Evolutionary conservation across 495 filamentous ascomycete species (phyloP).

Genomic region (Tuber microsphaerosporum): DNA sequence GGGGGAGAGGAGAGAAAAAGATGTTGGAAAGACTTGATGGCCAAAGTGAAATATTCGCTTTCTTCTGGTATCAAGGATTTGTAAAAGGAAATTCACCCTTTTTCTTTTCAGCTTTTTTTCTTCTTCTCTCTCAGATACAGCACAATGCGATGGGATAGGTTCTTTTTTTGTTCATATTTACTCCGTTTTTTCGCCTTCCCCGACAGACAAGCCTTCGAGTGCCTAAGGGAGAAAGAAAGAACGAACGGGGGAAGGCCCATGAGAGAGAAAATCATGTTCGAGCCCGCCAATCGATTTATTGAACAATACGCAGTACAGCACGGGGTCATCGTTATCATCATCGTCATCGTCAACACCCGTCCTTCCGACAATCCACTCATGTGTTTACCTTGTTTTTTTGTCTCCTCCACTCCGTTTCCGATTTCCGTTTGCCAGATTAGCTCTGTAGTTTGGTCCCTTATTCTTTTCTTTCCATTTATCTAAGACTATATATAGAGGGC

Average conservation of each 20-base stretch:
- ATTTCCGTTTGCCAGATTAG: neutral
- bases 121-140: conserved; percentile 21
- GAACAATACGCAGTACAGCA: neutral
- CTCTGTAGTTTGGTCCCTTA: neutral
- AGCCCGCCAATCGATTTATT: neutral
- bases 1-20: neutral
- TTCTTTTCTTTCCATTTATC: neutral
- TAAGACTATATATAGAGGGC: neutral
- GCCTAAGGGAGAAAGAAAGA: neutral
- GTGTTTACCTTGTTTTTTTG: neutral
- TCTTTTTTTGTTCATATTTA: neutral
- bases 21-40: conserved; percentile 9
- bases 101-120: conserved; percentile 16
- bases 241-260: neutral
- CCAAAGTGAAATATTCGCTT: neutral
- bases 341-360: neutral
- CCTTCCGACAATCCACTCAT: neutral
- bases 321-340: neutral
- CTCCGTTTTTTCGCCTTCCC: neutral
- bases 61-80: conserved; percentile 6
- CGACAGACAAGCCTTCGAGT: neutral
- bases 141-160: neutral
- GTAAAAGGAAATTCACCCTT: conserved; percentile 22
- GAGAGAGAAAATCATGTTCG: neutral
- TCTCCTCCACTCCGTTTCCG: neutral